phyloP scores from a whole-genome alignment of 2,329 filamentous ascomycete species.

The Pseudopyrenochaeta lycopersici region DNA sequence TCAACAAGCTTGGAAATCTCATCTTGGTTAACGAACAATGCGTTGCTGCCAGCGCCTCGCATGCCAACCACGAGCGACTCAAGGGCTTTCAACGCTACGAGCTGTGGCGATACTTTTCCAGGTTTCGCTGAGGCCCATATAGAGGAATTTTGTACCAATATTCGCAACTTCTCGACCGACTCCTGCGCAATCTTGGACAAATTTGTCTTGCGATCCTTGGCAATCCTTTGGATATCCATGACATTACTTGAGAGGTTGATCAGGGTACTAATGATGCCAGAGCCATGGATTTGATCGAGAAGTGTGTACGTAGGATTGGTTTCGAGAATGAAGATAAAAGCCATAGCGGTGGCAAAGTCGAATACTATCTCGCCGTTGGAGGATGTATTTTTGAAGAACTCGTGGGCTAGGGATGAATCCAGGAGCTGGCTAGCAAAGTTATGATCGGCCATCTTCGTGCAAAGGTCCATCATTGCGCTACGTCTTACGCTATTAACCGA shows the following conservation, averaged over 20 bases:
- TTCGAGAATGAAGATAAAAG: conserved; percentile 69
- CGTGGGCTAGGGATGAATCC: conserved; percentile 75
- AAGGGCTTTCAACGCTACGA: conserved; percentile 70
- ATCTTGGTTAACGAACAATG: conserved; percentile 56
- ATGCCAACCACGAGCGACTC: conserved; percentile 66
- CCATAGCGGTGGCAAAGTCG: conserved; percentile 70
- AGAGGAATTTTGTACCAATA: conserved; percentile 60
- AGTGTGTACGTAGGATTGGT: conserved; percentile 69
- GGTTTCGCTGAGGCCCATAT: conserved; percentile 69
- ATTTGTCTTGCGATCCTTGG: conserved; percentile 72
- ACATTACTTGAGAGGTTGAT: conserved; percentile 61
- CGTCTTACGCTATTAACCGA: conserved; percentile 55
- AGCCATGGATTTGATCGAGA: conserved; percentile 64
- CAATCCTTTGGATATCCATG: conserved; percentile 67
- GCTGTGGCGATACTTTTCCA: conserved; percentile 66
- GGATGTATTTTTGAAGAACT: conserved; percentile 70
- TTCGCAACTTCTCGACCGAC: conserved; percentile 65
- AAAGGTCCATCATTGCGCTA: conserved; percentile 65
- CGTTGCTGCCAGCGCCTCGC: conserved; percentile 57
- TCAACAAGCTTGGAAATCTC: conserved; percentile 53
- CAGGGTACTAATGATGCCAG: conserved; percentile 66
- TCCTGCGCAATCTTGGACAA: conserved; percentile 72
- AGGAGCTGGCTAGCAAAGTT: conserved; percentile 75
- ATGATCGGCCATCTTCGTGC: conserved; percentile 64
- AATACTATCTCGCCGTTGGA: conserved; percentile 54